These are phyloP conservation scores for Curvularia verruculosa DNA, from an alignment of 2,329 filamentous ascomycete species.

Conservation along the genomic window DNA sequence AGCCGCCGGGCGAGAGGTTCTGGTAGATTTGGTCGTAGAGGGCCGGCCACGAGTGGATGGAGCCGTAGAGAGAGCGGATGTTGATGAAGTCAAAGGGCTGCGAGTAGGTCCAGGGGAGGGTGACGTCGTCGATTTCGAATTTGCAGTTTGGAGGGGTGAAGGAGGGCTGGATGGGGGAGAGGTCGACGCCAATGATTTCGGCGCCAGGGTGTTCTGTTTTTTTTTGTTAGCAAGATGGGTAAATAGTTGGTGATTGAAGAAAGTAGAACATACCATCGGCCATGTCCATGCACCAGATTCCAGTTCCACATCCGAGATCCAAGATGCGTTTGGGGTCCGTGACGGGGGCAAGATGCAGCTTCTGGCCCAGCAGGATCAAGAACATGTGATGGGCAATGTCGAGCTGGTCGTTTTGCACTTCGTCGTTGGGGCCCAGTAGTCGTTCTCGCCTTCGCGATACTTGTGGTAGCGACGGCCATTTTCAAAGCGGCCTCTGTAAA, in stretches of 20 bases:
- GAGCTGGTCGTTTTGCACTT: slow-evolving; percentile 36
- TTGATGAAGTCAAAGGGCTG: slow-evolving; percentile 51
- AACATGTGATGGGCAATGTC: slow-evolving; percentile 41
- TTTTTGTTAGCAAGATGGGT: not conserved
- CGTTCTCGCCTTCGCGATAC: slow-evolving; percentile 39
- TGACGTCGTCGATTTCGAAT: slow-evolving; percentile 56
- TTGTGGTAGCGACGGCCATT: slow-evolving; percentile 45
- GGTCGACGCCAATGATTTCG: slow-evolving; percentile 54
- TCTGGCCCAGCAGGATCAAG: slow-evolving; percentile 28
- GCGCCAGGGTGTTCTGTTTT: slow-evolving; percentile 34
- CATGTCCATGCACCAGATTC: slow-evolving; percentile 41
- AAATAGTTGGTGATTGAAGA: not conserved
- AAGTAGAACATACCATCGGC: slow-evolving; percentile 21
- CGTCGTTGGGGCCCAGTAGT: slow-evolving; percentile 43
- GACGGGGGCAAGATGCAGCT: slow-evolving; percentile 34
- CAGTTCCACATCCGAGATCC: slow-evolving; percentile 37
- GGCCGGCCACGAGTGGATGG: slow-evolving; percentile 52
- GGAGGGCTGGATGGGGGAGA: slow-evolving; percentile 55
- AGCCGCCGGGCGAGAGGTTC: slow-evolving; percentile 46
- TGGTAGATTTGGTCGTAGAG: slow-evolving; percentile 42
- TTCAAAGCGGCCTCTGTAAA: slow-evolving; percentile 39
- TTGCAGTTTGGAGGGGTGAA: slow-evolving; percentile 53
- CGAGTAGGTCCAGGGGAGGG: slow-evolving; percentile 47
- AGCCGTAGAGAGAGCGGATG: slow-evolving; percentile 51
- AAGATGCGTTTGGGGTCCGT: slow-evolving; percentile 25